Base-by-base conservation (phyloP, 106 monocot species). In the Platanthera guangdongensis region DNA sequence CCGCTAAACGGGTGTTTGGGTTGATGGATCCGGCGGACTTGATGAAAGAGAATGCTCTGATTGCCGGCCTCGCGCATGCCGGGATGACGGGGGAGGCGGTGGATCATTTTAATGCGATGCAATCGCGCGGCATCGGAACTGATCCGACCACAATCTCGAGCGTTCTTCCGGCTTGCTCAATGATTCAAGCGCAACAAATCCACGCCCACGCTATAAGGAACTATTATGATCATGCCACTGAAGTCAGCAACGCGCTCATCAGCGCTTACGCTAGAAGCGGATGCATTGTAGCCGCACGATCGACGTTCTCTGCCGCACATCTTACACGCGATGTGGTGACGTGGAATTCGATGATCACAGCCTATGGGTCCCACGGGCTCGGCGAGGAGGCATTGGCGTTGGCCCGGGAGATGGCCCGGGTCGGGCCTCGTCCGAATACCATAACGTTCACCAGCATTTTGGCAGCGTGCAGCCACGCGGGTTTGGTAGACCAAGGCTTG, bases 301-400 rank as follows among this genome's bases (percentile, higher is more conserved):
- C 73, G 21, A 67, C 82, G 53, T 86, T 86, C 57, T 70, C 46
- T 5, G 46, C 70, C 14, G 74, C 68, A 67, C 50, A 45, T 47
- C 68, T 77, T 48, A 22, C 49, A 18, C 75, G 68, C 19, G 86
- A 86, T 57, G 72, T 57, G 19, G 77, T 79, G 76, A 79, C 86
- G 7, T 86, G 86, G 86, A 79, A 72, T n/a, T 76, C 86, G 21
- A 86, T 86, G 86, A 82, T 86, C 30, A 39, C 72, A 2, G 75
- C 70, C 7, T 79, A 82, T 49, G 82, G 82, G 12, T 60, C 74
- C 13, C 79, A 86, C 60, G 86, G 86, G 53, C 76, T 77, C 50
- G 76, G 39, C 4, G 32, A 14, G 3, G 68, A 48, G 55, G 82
- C 82, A 3, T 30, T 82, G 0, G 57, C 57, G 32, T 55, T 82